Evolutionary conservation across 2,329 filamentous ascomycete species (phyloP), one percentile per base, ranked within the genome.

Genomic region (Fusarium vanettenii): DNA sequence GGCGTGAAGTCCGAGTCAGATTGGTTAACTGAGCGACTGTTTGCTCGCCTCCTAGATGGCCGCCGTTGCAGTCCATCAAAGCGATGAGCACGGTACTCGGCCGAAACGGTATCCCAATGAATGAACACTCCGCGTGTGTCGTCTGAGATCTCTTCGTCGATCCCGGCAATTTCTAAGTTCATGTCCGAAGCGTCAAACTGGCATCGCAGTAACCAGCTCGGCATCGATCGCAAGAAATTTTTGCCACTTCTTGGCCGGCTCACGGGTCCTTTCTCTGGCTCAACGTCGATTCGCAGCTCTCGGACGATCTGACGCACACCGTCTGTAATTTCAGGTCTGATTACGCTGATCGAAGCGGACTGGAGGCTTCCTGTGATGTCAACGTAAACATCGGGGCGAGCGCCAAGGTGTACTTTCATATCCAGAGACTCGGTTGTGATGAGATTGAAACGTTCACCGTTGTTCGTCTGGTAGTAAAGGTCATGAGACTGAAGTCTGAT

Each of bases 381-480:
- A 11, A 98, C 95, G 56, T 93, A 92, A 9, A 98, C 90, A 74
- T 98, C 93, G 0, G 95, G 95, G 5, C 94, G 92, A 6, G 96
- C 96, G 73, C 91, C 96, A 14, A 98, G 85, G 79, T 98, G 93
- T 1, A 94, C 85, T 79, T 96, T 98, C 66, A 98, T 83, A 79
- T 99, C 97, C 67, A 98, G 90, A 2, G 92, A 93, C 79, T 99
- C 96, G 0, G 93, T 97, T 39, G 95, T 91, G 4, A 98, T 89
- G 7, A 99, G 87, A 78, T 98, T 95, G 79, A 98, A 96, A 61
- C 95, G 92, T 69, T 92, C 91, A 6, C 95, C 94, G 11, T 91
- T 90, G 25, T 93, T 92, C 1, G 95, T 98, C 80, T 98, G 97
- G 80, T 99, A 99, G 82, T 98, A 99, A 1, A 99, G 88, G 74